Base-by-base conservation (phyloP, 371 early-diverging fungal genomes). In the Entomophthora muscae region DNA sequence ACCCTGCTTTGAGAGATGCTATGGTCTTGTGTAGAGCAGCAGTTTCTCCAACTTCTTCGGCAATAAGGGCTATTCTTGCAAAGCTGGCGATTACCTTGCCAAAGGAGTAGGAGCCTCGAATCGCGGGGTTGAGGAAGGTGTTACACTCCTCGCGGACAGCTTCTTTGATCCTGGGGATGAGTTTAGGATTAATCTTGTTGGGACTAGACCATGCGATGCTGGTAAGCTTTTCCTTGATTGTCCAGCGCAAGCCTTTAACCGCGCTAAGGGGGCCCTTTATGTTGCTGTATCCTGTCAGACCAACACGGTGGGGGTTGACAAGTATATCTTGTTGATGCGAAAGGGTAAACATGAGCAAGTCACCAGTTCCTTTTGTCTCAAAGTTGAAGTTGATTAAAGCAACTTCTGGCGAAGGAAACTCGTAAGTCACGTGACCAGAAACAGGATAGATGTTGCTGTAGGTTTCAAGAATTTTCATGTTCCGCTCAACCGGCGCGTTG, bases 61-160 rank as follows among this genome's bases (percentile, higher is more conserved):
- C 78, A 1, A 85, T 72, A 32, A 86, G 71, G 24, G 78, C 74
- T 23, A 85, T 63, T n/a, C 86, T 66, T 0, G 86, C 87, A 32
- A 80, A 67, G 28, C 77, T 78, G 33, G 86, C 86, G 2, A 85
- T 65, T 1, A 79, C 80, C 68, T 88, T 88, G 66, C 88, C 88
- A 27, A 82, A 80, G 68, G 84, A 86, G 66, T 88, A 88, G 28
- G 78, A 81, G 63, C 82, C 77, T 42, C 67, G 54, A 0, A 79
- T 73, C 0, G 72, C 68, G 0, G 64, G 56, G 0, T 70, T 68
- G 66, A 78, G 76, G 32, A 85, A 74, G n/a, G 61, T 53, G 0
- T 66, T 61, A 3, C 80, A 66, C 65, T 79, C 80, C 32, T 71
- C 64, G 21, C 65, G 71, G 12, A 78, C 57, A n/a, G 65, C 23